Conservation (phyloP, 148 eudicot species). For the Silene uniflora region DNA sequence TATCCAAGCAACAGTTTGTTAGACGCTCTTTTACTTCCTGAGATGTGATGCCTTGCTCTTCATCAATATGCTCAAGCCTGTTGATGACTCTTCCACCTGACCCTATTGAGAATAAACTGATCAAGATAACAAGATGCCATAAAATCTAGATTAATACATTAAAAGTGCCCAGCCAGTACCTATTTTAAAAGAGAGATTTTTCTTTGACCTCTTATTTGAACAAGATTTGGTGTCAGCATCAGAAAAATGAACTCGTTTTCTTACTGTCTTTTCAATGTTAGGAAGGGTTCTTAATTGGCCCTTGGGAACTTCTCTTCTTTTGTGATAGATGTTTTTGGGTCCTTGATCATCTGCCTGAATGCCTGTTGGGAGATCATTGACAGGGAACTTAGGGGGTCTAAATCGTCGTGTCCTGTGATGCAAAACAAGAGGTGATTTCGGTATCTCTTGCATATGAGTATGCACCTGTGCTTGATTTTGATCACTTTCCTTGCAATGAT, state of each 20-base stretch:
- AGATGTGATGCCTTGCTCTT: slow-evolving; percentile 32
- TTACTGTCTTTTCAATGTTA: slow-evolving; percentile 29
- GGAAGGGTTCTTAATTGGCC: slow-evolving; percentile 23
- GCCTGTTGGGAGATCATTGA: slow-evolving; percentile 23
- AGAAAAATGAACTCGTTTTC: slow-evolving; percentile 64
- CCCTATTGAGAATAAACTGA: slow-evolving; percentile 24
- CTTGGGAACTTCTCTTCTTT: slow-evolving; percentile 26
- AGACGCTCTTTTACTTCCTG: slow-evolving; percentile 47
- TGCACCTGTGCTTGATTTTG: slow-evolving; percentile 30
- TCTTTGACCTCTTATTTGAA: slow-evolving; percentile 26
- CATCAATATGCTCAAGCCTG: slow-evolving; percentile 26
- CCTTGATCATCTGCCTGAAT: slow-evolving; percentile 25
- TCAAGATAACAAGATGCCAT: background rate
- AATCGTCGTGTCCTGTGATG: slow-evolving; percentile 29
- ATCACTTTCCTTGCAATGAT: slow-evolving; percentile 25
- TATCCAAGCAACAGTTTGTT: slow-evolving; percentile 30
- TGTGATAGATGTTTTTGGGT: slow-evolving; percentile 19
- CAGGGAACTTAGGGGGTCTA: slow-evolving; percentile 36
- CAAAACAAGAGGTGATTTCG: slow-evolving; percentile 30
- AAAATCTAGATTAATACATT: slow-evolving; percentile 1
- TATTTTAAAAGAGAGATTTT: slow-evolving; percentile 17
- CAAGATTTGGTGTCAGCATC: slow-evolving; percentile 31
- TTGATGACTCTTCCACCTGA: slow-evolving; percentile 34
- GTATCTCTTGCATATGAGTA: slow-evolving; percentile 24
- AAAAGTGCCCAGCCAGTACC: slow-evolving; percentile 26